A percentile compares a stretch with the other conserved stretches of the same genome.
These are phyloP conservation scores for Pharnaceum exiguum DNA, from an alignment of 148 eudicot genomes.

Conservation along the genomic window DNA sequence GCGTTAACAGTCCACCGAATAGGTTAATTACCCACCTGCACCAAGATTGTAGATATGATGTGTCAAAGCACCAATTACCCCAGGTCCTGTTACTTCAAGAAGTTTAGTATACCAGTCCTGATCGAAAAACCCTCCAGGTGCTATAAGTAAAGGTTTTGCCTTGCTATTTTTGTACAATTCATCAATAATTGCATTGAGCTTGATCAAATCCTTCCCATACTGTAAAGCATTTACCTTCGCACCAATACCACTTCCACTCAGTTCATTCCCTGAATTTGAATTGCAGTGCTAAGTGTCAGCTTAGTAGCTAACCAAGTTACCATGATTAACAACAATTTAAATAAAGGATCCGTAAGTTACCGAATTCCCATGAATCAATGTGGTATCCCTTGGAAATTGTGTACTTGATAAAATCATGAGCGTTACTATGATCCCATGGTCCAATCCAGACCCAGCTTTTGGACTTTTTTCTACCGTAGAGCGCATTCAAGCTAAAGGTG, in stretches of 20 bases:
- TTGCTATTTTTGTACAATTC: constrained; percentile 37
- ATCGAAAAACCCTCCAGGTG: constrained; percentile 88
- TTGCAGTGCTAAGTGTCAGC: not conserved
- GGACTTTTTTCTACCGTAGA: constrained; percentile 53
- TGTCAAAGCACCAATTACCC: constrained; percentile 52
- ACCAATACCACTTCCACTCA: constrained; percentile 74
- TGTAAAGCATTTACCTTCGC: constrained; percentile 68
- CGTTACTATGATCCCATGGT: constrained; percentile 74
- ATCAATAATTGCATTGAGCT: constrained; percentile 44
- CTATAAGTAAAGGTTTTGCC: constrained; percentile 57
- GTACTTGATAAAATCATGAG: constrained; percentile 64
- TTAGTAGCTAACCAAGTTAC: not conserved
- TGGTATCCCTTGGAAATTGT: constrained; percentile 79
- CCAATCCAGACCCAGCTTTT: constrained; percentile 46
- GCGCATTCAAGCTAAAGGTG: constrained; percentile 90
- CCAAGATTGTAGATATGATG: constrained; percentile 92
- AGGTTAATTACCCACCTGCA: constrained; percentile 67
- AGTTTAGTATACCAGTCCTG: constrained; percentile 65
- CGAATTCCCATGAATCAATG: constrained; percentile 97
- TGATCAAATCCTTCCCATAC: constrained; percentile 66
- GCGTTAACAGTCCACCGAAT: too few relatives aligned
- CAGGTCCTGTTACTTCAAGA: constrained; percentile 62
- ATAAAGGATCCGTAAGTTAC: constrained; percentile 29
- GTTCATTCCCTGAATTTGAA: constrained; percentile 67
- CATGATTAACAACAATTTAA: not conserved